A percentile compares a stretch with the other conserved stretches of the same genome.
phyloP scores from a whole-genome alignment of 495 filamentous ascomycete genomes.

The Podospora anserina region DNA sequence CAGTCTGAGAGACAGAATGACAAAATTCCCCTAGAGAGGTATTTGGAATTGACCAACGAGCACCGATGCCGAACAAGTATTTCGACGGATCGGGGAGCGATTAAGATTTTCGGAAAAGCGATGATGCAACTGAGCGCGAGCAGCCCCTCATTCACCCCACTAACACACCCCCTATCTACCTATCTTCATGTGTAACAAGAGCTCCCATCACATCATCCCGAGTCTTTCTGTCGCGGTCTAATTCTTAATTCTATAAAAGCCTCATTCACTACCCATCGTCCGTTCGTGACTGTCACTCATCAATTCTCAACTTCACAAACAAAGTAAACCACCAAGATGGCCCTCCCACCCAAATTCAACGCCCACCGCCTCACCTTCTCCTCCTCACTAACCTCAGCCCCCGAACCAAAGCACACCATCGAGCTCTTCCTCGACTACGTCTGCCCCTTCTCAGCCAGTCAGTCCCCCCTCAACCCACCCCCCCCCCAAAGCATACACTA shows the following conservation, averaged over 20 bases:
- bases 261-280: not conserved
- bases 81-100: not conserved
- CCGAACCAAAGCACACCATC: conserved; percentile 60
- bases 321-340: conserved; percentile 50
- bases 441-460: conserved; percentile 60
- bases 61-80: not conserved
- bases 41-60: not conserved
- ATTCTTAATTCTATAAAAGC: not conserved
- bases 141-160: not conserved
- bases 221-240: not conserved
- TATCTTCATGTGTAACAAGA: not conserved
- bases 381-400: conserved; percentile 29
- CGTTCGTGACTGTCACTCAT: not conserved
- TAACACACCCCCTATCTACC: not conserved
- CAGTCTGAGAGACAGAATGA: not conserved
- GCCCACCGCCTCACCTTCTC: conserved; percentile 59
- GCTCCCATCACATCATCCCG: not conserved
- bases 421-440: conserved; percentile 86
- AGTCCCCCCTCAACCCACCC: conserved; percentile 15
- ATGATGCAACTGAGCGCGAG: not conserved
- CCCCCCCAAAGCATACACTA: conserved; percentile 45
- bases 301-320: not conserved
- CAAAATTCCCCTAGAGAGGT: not conserved
- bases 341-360: conserved; percentile 72
- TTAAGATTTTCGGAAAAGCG: not conserved